A percentile compares a stretch with the other conserved stretches of the same genome.
Evolutionary conservation across 2,329 filamentous ascomycete species (phyloP).

Genomic region (Didymosphaeria variabile): DNA sequence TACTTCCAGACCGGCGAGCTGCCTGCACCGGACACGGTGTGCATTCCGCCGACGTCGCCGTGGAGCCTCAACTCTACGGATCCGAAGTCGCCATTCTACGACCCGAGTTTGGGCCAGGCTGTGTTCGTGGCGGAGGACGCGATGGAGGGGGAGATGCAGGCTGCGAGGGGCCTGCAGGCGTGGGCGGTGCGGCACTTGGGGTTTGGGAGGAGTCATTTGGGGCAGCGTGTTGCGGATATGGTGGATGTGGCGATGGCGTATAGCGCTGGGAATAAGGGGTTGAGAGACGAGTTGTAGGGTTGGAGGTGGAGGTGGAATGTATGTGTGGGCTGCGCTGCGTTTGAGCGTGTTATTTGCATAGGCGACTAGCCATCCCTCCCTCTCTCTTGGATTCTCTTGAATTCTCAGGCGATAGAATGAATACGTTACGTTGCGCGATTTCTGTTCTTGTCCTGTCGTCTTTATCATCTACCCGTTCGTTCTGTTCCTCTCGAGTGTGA

Average conservation of each 20-base stretch:
- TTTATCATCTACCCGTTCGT: too few species aligned
- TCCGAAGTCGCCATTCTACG: slow-evolving; percentile 25
- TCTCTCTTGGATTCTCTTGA: too few species aligned
- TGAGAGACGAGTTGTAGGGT: slow-evolving; percentile 7
- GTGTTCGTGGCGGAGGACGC: slow-evolving; percentile 1
- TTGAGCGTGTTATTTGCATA: neutral
- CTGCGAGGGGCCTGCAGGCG: slow-evolving; percentile 13
- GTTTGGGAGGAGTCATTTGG: slow-evolving; percentile 14
- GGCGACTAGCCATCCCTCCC: too few species aligned
- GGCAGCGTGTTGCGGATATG: slow-evolving; percentile 4
- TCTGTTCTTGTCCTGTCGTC: too few species aligned
- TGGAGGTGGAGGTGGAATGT: neutral
- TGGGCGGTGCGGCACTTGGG: slow-evolving; percentile 13
- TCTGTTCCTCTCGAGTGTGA: too few species aligned
- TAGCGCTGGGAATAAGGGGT: neutral
- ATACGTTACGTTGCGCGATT: too few species aligned
- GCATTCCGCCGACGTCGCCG: slow-evolving; percentile 34
- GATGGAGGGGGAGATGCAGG: slow-evolving; percentile 15
- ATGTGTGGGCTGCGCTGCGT: neutral
- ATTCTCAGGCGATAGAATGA: too few species aligned
- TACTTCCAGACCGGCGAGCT: slow-evolving; percentile 56
- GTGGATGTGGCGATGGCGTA: neutral
- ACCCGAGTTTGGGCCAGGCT: slow-evolving; percentile 16
- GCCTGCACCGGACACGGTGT: slow-evolving; percentile 56
- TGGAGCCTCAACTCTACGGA: slow-evolving; percentile 30